Evolutionary conservation across 2,329 filamentous ascomycete species (phyloP).

Genomic region (Aspergillus glaucus): DNA sequence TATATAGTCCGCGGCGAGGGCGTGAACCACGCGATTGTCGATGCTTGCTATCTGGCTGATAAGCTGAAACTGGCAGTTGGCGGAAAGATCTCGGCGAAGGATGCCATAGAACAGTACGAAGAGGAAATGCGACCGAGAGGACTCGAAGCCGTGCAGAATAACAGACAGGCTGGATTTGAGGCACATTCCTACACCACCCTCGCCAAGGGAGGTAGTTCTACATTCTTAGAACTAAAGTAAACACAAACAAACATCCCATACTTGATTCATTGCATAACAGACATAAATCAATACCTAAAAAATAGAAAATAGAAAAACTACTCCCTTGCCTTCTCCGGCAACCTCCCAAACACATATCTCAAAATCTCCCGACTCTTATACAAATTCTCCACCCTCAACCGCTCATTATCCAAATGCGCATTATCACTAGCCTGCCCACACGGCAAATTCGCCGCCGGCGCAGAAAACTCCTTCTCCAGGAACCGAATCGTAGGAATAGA

Average conservation of each 20-base stretch:
- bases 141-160: not conserved
- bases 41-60: not conserved
- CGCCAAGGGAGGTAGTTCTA: too few species aligned
- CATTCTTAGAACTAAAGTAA: too few species aligned
- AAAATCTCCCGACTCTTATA: conserved; percentile 92
- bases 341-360: conserved; percentile 68
- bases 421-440: conserved; percentile 92
- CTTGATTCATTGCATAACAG: not conserved
- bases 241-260: too few species aligned
- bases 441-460: conserved; percentile 84
- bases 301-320: not conserved
- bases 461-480: conserved; percentile 85
- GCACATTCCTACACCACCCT: not conserved
- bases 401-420: conserved; percentile 91
- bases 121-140: not conserved
- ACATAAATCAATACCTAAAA: not conserved
- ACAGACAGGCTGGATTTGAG: not conserved
- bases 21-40: not conserved
- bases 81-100: not conserved
- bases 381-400: conserved; percentile 79
- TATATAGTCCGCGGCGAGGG: not conserved
- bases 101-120: not conserved
- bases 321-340: conserved; percentile 38
- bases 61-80: not conserved
- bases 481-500: conserved; percentile 93